Conservation (phyloP, 2,329 filamentous ascomycete genomes). For the Thelonectria blattea region DNA sequence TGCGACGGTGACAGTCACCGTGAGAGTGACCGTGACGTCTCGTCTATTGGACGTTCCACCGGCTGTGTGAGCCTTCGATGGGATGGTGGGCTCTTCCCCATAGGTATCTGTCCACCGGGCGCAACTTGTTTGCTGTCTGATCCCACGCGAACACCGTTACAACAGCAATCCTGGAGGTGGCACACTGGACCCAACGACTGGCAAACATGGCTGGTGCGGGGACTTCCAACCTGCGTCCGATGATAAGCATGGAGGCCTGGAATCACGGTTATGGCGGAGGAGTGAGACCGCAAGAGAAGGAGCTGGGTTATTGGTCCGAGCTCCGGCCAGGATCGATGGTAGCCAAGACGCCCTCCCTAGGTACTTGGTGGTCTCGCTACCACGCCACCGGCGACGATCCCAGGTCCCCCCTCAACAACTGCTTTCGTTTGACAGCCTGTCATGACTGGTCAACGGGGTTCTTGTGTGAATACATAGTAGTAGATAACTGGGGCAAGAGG, state of each 20-base stretch:
- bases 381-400: conserved; percentile 23
- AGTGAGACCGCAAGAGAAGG: neutral
- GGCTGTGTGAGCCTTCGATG: neutral
- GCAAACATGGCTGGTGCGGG: neutral
- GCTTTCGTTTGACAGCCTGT: conserved; percentile 7
- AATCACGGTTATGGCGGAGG: neutral
- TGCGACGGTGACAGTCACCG: conserved; percentile 16
- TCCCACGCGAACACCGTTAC: neutral
- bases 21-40: conserved; percentile 15
- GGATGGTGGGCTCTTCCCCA: conserved; percentile 1
- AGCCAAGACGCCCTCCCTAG: neutral
- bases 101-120: neutral
- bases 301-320: conserved; percentile 2
- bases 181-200: neutral
- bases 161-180: neutral
- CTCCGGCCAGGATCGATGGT: conserved; percentile 8
- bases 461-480: too few species aligned
- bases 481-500: too few species aligned
- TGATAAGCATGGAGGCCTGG: neutral
- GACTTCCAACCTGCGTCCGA: neutral
- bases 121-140: neutral
- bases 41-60: conserved; percentile 4
- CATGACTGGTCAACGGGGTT: too few species aligned
- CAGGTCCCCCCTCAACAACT: neutral
- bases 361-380: conserved; percentile 23